Base-by-base conservation (phyloP, 257 asterid genomes). In the Catharanthus roseus region DNA sequence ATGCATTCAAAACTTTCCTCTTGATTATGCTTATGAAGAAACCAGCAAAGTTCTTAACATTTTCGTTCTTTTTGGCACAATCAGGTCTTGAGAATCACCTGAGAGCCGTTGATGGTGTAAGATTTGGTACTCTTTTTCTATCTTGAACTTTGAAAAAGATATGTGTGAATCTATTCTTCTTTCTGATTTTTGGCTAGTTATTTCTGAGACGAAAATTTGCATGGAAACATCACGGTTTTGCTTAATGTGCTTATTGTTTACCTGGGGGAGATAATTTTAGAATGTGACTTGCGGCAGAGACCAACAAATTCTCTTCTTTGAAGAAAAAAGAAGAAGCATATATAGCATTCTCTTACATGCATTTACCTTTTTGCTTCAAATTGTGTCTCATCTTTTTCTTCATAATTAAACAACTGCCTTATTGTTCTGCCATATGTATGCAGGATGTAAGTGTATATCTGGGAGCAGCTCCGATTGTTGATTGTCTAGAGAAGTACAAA, bases 401-500 rank as follows among this genome's bases (percentile, higher is more conserved):
- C 47, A 31, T 33, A 16, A 41, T 21, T 36, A 45, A 69, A 38
- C 26, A 42, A 38, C 24, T 38, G 4, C 47, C 65, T 67, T 51
- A 64, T 72, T 57, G 29, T 56, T 68, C 33, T 68, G 64, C 65
- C 44, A 65, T 33, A 70, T 47, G 8, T 58, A 19, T 80, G 85
- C 87, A 95, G 97, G 97, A 84, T 71, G 85, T 70, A 38, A 95
- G 96, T 39, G 96, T 91, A 74, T 95, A 95, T 86, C 87, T 95
- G 58, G 99, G 97, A 72, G 97, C 99, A 80, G 88, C 97, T 81
- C 97, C 99, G 34, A 88, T 95, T 65, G 97, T 87, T 73, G 92
- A 88, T 73, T 95, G 99, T 73, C 83, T 95, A 55, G 96, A 86
- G 88, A 87, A 83, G 73, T 81, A 81, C 82, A 67, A 75, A 69